phyloP scores from a whole-genome alignment of 208 protist genomes.

The Trypanosoma platydactyli region DNA sequence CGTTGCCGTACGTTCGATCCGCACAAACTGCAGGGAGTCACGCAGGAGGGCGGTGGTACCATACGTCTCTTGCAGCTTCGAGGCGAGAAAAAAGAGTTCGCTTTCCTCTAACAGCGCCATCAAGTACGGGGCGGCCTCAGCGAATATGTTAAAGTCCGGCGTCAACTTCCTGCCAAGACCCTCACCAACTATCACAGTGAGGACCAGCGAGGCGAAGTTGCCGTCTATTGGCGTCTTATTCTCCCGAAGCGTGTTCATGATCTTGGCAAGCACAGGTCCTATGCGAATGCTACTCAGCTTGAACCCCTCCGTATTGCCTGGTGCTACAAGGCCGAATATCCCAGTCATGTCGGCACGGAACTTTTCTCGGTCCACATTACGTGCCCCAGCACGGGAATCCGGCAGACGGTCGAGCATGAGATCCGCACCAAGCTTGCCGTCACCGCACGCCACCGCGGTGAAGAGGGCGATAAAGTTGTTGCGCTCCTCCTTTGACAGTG shows the following conservation, averaged over 20 bases:
- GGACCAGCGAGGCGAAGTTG: slow-evolving; percentile 90
- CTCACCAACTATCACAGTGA: slow-evolving; percentile 91
- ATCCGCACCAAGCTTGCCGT: slow-evolving; percentile 84
- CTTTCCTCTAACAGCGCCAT: slow-evolving; percentile 66
- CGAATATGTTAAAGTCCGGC: slow-evolving; percentile 91
- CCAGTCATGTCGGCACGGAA: slow-evolving; percentile 72
- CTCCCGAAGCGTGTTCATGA: slow-evolving; percentile 78
- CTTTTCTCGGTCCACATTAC: slow-evolving; percentile 45
- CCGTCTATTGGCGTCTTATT: slow-evolving; percentile 89
- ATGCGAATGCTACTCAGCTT: slow-evolving; percentile 82
- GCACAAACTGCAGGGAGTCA: slow-evolving; percentile 60
- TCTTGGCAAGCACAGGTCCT: slow-evolving; percentile 66
- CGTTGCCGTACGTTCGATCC: slow-evolving; percentile 41
- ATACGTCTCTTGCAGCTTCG: slow-evolving; percentile 70
- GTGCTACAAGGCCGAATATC: slow-evolving; percentile 81
- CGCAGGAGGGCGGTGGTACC: slow-evolving; percentile 54
- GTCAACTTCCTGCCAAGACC: slow-evolving; percentile 87
- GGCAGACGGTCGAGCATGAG: slow-evolving; percentile 91
- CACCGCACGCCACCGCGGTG: slow-evolving; percentile 81
- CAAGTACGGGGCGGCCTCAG: slow-evolving; percentile 81
- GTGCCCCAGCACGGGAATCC: slow-evolving; percentile 3
- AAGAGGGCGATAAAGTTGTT: slow-evolving; percentile 94
- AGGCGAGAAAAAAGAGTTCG: slow-evolving; percentile 71
- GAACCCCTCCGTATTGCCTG: slow-evolving; percentile 65
- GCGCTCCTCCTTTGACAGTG: slow-evolving; percentile 75